Conservation (phyloP, 1,284 basidiomycete species). For the Rhodotorula sp. region DNA sequence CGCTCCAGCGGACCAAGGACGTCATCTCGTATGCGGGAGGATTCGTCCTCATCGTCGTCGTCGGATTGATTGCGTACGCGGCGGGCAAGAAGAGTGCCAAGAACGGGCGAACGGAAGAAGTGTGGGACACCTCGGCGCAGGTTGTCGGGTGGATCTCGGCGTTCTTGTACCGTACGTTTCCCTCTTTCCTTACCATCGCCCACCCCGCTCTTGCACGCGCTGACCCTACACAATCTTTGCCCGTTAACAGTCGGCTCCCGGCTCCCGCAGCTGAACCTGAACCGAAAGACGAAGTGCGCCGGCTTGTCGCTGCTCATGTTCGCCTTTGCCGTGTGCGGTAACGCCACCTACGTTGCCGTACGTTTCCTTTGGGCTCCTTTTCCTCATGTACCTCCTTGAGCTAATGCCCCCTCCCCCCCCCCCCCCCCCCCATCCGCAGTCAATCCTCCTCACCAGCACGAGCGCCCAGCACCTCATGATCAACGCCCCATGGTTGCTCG, state of each 20-base stretch:
- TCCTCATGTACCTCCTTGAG: background rate
- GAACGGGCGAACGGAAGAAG: slow-evolving; percentile 31
- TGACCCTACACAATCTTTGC: background rate
- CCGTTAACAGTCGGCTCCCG: slow-evolving; percentile 33
- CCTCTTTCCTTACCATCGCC: too few relatives aligned
- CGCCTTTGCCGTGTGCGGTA: slow-evolving; percentile 43
- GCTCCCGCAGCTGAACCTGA: slow-evolving; percentile 43
- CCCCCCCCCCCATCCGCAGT: too few relatives aligned
- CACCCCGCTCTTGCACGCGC: too few relatives aligned
- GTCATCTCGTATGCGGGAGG: slow-evolving; percentile 37
- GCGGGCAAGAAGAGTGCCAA: slow-evolving; percentile 10
- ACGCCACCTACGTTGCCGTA: slow-evolving; percentile 44
- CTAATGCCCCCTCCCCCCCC: background rate
- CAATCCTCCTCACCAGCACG: slow-evolving; percentile 38
- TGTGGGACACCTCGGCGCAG: slow-evolving; percentile 45
- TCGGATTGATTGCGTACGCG: slow-evolving; percentile 39
- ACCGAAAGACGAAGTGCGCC: slow-evolving; percentile 44
- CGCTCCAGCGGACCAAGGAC: slow-evolving; percentile 21
- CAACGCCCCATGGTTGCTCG: slow-evolving; percentile 44
- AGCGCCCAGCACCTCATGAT: slow-evolving; percentile 40
- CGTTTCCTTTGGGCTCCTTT: slow-evolving; percentile 3
- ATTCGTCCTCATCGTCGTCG: slow-evolving; percentile 32
- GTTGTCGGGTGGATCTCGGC: slow-evolving; percentile 44
- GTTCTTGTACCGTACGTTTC: slow-evolving; percentile 38
- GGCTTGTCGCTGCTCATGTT: slow-evolving; percentile 45